Evolutionary conservation across 352 stramenopile genomes (phyloP).

Genomic region (Pythium scleroteichum): DNA sequence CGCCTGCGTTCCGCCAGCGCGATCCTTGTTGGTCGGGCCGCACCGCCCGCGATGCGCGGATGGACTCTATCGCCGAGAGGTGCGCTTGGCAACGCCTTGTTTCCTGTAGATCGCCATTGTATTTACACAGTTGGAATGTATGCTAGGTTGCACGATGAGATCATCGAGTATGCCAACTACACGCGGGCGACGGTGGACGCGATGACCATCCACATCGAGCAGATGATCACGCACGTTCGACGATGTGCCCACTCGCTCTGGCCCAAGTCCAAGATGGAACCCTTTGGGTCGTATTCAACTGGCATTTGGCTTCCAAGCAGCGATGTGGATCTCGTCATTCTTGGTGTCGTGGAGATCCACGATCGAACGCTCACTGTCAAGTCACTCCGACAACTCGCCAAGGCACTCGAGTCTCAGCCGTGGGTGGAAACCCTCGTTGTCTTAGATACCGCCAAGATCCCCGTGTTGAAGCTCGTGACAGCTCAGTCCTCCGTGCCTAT

Average conservation of each 20-base stretch:
- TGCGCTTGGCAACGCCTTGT: background rate
- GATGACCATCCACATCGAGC: conserved; percentile 83
- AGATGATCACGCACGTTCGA: conserved; percentile 80
- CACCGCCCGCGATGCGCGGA: conserved; percentile 1
- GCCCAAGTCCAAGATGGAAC: conserved; percentile 75
- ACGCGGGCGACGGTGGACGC: conserved; percentile 66
- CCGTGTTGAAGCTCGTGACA: conserved; percentile 81
- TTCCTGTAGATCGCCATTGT: no score
- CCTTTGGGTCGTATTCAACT: conserved; percentile 85
- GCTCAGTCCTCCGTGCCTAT: conserved; percentile 76
- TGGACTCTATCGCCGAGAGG: conserved; percentile 24
- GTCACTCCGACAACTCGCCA: conserved; percentile 59
- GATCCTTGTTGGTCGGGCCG: conserved; percentile 22
- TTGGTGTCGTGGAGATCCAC: conserved; percentile 66
- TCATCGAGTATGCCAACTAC: conserved; percentile 75
- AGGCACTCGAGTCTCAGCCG: conserved; percentile 51
- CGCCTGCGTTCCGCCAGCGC: conserved; percentile 23
- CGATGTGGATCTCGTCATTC: conserved; percentile 84
- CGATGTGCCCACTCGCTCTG: conserved; percentile 68
- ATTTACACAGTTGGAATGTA: background rate
- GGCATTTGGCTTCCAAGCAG: conserved; percentile 87
- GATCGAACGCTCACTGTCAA: conserved; percentile 56
- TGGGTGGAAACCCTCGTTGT: conserved; percentile 86
- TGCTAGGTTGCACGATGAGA: conserved; percentile 69
- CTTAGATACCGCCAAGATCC: conserved; percentile 82